These are phyloP conservation scores for Mycena filopes DNA, from an alignment of 768 basidiomycete genomes.

Conservation along the genomic window DNA sequence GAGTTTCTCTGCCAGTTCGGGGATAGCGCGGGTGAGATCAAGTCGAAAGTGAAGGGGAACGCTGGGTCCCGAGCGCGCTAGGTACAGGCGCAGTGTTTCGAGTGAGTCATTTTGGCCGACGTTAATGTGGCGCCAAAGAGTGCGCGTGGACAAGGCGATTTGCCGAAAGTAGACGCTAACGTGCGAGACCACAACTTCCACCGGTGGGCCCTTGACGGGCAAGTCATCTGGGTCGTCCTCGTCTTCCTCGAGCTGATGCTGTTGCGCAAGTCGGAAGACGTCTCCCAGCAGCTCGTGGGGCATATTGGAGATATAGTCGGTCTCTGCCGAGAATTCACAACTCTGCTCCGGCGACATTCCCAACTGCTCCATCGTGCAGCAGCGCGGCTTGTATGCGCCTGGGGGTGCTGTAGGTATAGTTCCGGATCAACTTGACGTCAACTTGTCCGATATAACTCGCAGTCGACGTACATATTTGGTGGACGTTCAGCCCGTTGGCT, in stretches of 20 bases:
- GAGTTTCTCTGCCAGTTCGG: slow-evolving; percentile 36
- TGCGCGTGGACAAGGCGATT: slow-evolving; percentile 16
- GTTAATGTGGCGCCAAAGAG: slow-evolving; percentile 30
- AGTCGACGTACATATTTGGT: no score
- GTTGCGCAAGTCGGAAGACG: slow-evolving; percentile 18
- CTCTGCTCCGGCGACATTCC: no score
- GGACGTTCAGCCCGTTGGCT: not conserved
- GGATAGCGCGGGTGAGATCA: slow-evolving; percentile 10
- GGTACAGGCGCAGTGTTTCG: slow-evolving; percentile 24
- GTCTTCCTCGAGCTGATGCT: not conserved
- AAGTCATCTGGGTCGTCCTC: not conserved
- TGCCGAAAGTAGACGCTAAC: slow-evolving; percentile 29
- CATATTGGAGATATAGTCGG: slow-evolving; percentile 19
- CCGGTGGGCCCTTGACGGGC: not conserved
- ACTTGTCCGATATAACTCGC: not conserved
- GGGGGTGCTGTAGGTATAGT: not conserved
- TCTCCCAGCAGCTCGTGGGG: slow-evolving; percentile 20
- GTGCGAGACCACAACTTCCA: slow-evolving; percentile 26
- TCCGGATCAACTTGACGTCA: not conserved
- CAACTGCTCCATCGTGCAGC: not conserved
- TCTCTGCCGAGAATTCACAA: not conserved
- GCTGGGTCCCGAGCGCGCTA: slow-evolving; percentile 21
- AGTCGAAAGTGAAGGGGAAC: slow-evolving; percentile 21
- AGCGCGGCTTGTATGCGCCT: slow-evolving; percentile 1
- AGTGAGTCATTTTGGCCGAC: slow-evolving; percentile 5